Conservation (phyloP, 2,329 filamentous ascomycete species). For the Diaporthe citrichinensis region DNA sequence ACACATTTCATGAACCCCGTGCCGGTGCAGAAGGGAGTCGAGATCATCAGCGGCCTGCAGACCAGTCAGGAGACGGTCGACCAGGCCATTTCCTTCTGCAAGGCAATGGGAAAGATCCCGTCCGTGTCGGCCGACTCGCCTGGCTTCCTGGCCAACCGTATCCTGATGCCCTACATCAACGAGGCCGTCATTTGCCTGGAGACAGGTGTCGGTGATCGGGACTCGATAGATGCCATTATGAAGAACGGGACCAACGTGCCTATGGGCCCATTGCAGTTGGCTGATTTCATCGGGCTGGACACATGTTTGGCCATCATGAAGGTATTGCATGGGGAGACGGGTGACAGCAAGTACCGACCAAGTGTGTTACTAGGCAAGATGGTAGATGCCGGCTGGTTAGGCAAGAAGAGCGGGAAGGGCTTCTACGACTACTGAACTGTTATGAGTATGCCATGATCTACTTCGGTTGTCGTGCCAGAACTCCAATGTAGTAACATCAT, state of each 20-base stretch:
- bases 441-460: not conserved
- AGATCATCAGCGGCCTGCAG: conserved; percentile 96
- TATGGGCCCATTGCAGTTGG: conserved; percentile 94
- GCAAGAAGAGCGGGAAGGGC: conserved; percentile 97
- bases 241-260: conserved; percentile 99
- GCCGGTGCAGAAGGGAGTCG: conserved; percentile 95
- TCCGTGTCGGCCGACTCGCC: conserved; percentile 91
- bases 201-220: conserved; percentile 88
- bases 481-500: not conserved
- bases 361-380: conserved; percentile 91
- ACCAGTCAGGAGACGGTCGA: conserved; percentile 86
- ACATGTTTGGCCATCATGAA: conserved; percentile 98
- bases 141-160: conserved; percentile 95
- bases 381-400: conserved; percentile 97
- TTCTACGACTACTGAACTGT: conserved; percentile 86
- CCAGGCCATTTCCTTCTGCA: conserved; percentile 87
- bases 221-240: conserved; percentile 98
- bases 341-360: conserved; percentile 95
- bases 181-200: conserved; percentile 97
- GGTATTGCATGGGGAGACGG: conserved; percentile 90
- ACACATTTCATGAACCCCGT: conserved; percentile 99
- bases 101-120: conserved; percentile 92
- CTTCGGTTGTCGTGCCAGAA: not conserved
- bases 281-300: conserved; percentile 97
- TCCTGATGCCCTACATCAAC: conserved; percentile 99